Conservation (phyloP, 306 rosid genomes). For the Lotus japonicus region DNA sequence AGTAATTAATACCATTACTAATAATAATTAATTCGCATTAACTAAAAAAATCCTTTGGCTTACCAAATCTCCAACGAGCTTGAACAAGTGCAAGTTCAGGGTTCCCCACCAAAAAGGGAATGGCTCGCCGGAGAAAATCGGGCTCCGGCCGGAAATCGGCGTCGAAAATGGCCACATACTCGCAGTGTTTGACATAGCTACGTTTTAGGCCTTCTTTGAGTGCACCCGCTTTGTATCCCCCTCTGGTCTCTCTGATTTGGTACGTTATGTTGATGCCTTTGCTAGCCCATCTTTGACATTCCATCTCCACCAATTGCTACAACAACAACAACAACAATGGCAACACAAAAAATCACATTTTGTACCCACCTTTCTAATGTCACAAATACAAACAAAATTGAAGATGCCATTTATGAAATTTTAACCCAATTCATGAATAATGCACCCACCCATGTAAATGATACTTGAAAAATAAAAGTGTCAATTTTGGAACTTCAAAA, state of each 20-base stretch:
- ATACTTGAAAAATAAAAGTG: neutral
- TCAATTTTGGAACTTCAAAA: neutral
- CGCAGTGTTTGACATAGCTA: conserved; percentile 84
- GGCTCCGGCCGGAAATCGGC: conserved; percentile 96
- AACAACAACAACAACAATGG: neutral
- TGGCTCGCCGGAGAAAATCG: conserved; percentile 75
- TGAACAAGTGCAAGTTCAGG: conserved; percentile 86
- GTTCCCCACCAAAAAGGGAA: conserved; percentile 79
- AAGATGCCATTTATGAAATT: neutral
- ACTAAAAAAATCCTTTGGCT: neutral
- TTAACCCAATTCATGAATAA: conserved; percentile 9
- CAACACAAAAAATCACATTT: too few relatives aligned
- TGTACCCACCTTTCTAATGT: too few relatives aligned
- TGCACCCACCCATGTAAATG: neutral
- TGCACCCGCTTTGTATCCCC: conserved; percentile 95
- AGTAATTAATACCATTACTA: too few relatives aligned
- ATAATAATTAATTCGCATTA: too few relatives aligned
- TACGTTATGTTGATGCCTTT: conserved; percentile 79
- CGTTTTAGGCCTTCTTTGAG: conserved; percentile 89
- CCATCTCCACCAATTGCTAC: conserved; percentile 95
- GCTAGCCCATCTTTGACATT: conserved; percentile 95
- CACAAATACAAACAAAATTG: too few relatives aligned
- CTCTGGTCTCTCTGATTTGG: conserved; percentile 83
- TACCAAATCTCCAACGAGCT: conserved; percentile 99
- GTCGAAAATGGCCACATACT: conserved; percentile 84